These are phyloP conservation scores for Epichloe brachyelytri DNA, from an alignment of 2,329 filamentous ascomycete genomes.

Conservation along the genomic window DNA sequence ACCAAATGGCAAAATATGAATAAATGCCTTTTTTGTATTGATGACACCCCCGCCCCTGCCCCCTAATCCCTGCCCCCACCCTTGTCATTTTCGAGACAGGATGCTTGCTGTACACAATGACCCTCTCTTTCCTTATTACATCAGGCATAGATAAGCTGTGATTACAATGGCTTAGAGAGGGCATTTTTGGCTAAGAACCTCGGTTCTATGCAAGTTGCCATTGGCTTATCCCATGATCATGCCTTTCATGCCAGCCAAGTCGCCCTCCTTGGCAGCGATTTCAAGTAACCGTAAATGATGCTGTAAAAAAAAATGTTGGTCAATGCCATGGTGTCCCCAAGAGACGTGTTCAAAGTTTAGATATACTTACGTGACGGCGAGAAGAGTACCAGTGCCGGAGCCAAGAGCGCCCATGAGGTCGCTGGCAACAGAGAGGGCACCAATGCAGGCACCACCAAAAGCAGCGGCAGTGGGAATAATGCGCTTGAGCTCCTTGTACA, in stretches of 20 bases:
- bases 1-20: background rate
- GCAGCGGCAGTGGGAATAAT: constrained; percentile 97
- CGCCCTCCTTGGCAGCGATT: constrained; percentile 96
- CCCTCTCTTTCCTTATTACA: background rate
- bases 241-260: constrained; percentile 70
- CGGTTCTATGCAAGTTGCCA: background rate
- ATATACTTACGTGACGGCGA: constrained; percentile 89
- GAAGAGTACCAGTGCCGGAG: constrained; percentile 91
- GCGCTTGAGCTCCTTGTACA: constrained; percentile 99
- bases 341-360: background rate
- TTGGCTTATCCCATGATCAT: constrained; percentile 53
- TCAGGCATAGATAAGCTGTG: background rate
- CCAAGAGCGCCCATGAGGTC: constrained; percentile 93
- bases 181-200: background rate
- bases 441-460: constrained; percentile 98
- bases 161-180: background rate
- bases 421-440: constrained; percentile 86
- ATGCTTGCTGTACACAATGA: constrained; percentile 6
- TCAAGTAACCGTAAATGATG: constrained; percentile 99
- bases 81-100: background rate
- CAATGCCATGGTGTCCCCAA: background rate
- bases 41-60: background rate
- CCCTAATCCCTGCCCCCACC: background rate
- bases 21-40: constrained; percentile 4
- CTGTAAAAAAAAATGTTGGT: constrained; percentile 27